These are phyloP conservation scores for Chaetomium globosum DNA, from an alignment of 2,329 filamentous ascomycete species.

Conservation along the genomic window DNA sequence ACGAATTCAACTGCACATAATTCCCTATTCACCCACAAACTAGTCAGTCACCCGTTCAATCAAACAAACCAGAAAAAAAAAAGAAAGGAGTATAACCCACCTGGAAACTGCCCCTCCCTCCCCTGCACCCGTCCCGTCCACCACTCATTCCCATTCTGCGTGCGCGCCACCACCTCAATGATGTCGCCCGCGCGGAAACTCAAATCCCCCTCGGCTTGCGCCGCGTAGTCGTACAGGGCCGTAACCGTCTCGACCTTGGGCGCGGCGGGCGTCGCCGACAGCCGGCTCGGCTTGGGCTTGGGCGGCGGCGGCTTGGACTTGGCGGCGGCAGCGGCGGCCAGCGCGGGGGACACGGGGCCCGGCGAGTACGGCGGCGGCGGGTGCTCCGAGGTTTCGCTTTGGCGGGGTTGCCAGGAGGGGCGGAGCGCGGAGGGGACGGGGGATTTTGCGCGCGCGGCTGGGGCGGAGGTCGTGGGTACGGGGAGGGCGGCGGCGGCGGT, in stretches of 20 bases:
- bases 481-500: conserved; percentile 4
- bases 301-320: conserved; percentile 60
- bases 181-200: conserved; percentile 86
- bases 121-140: conserved; percentile 84
- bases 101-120: conserved; percentile 89
- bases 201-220: conserved; percentile 90
- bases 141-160: conserved; percentile 95
- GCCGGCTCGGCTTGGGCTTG: conserved; percentile 57
- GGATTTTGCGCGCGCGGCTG: conserved; percentile 35
- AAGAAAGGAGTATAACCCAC: conserved; percentile 55
- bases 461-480: conserved; percentile 21
- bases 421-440: conserved; percentile 32
- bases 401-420: conserved; percentile 33
- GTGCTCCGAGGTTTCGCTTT: conserved; percentile 53
- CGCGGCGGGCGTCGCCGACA: conserved; percentile 64
- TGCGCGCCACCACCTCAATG: conserved; percentile 83
- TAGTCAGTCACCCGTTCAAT: background rate
- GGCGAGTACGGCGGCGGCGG: conserved; percentile 74
- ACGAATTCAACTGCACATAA: conserved; percentile 23
- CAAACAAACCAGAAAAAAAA: background rate
- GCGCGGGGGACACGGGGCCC: conserved; percentile 39
- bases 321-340: conserved; percentile 54
- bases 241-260: conserved; percentile 72
- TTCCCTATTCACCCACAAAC: conserved; percentile 8
- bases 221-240: conserved; percentile 93